Evolutionary conservation across 768 basidiomycete species (phyloP).

Genomic region (Auricularia cornea): DNA sequence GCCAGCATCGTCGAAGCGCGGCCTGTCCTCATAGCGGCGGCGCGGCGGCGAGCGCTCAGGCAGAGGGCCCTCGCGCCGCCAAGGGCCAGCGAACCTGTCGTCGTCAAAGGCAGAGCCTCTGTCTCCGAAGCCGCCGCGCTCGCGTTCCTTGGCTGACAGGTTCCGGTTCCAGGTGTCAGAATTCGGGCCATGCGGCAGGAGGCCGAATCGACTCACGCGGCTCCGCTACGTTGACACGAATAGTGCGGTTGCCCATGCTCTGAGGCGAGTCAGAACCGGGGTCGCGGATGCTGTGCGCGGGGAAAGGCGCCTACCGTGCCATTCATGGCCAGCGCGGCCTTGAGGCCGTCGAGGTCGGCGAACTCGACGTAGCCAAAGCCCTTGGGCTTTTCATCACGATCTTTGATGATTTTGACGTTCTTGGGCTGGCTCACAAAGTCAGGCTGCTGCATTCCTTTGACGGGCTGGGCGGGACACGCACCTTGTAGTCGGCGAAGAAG

Average conservation of each 20-base stretch:
- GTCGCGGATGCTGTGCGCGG: constrained; percentile 2
- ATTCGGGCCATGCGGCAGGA: constrained; percentile 2
- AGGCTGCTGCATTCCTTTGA: background rate
- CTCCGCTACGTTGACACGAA: constrained; percentile 93
- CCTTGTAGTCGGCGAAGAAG: constrained; percentile 67
- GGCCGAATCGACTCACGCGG: constrained; percentile 58
- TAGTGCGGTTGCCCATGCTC: constrained; percentile 66
- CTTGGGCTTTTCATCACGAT: constrained; percentile 89
- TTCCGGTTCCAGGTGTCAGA: constrained; percentile 10
- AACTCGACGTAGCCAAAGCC: constrained; percentile 99
- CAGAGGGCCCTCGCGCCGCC: constrained; percentile 84
- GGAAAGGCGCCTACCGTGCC: constrained; percentile 46
- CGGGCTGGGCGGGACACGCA: constrained; percentile 21
- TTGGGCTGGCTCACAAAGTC: constrained; percentile 43
- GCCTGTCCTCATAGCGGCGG: constrained; percentile 20
- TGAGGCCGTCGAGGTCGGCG: constrained; percentile 73
- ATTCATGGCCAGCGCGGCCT: constrained; percentile 67
- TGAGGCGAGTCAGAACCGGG: constrained; percentile 21
- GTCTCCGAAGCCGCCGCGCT: constrained; percentile 45
- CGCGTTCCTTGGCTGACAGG: constrained; percentile 60
- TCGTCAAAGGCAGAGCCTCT: constrained; percentile 48
- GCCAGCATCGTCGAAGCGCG: constrained; percentile 5
- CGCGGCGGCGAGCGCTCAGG: constrained; percentile 41
- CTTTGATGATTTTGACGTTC: constrained; percentile 87
- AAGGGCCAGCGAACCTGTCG: constrained; percentile 72